phyloP scores from a whole-genome alignment of 192 early-diverging fungal genomes.

The Umbelopsis ramanniana region DNA sequence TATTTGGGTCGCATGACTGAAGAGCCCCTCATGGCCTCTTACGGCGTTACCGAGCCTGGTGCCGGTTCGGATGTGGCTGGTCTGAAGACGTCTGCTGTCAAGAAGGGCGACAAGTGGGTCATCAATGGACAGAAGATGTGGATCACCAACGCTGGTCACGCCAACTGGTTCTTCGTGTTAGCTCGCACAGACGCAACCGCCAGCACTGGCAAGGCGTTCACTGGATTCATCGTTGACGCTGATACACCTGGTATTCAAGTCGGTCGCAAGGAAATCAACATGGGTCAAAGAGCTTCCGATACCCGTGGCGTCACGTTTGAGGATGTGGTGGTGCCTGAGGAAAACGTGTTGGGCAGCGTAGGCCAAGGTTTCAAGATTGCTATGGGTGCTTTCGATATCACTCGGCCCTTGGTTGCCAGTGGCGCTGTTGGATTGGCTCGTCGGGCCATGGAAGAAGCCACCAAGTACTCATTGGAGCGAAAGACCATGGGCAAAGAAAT shows the following conservation, averaged over 20 bases:
- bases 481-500: slow-evolving; percentile 96
- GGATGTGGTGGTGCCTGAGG: slow-evolving; percentile 80
- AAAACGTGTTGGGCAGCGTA: slow-evolving; percentile 73
- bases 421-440: slow-evolving; percentile 89
- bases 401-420: slow-evolving; percentile 87
- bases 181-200: slow-evolving; percentile 86
- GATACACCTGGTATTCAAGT: slow-evolving; percentile 87
- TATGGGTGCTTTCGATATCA: slow-evolving; percentile 96
- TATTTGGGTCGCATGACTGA: slow-evolving; percentile 97
- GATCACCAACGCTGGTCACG: slow-evolving; percentile 97
- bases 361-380: slow-evolving; percentile 96
- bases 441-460: slow-evolving; percentile 92
- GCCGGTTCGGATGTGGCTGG: slow-evolving; percentile 81
- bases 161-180: slow-evolving; percentile 97
- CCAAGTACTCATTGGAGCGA: slow-evolving; percentile 86
- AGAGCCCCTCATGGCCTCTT: slow-evolving; percentile 93
- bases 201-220: slow-evolving; percentile 85
- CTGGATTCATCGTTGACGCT: slow-evolving; percentile 94
- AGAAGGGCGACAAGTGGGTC: slow-evolving; percentile 81
- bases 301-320: slow-evolving; percentile 90
- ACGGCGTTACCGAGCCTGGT: slow-evolving; percentile 85
- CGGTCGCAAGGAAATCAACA: slow-evolving; percentile 96
- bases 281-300: slow-evolving; percentile 94
- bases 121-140: slow-evolving; percentile 95
- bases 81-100: slow-evolving; percentile 68